Evolutionary conservation across 2,329 filamentous ascomycete species (phyloP).

Genomic region (Aaosphaeria arxii): DNA sequence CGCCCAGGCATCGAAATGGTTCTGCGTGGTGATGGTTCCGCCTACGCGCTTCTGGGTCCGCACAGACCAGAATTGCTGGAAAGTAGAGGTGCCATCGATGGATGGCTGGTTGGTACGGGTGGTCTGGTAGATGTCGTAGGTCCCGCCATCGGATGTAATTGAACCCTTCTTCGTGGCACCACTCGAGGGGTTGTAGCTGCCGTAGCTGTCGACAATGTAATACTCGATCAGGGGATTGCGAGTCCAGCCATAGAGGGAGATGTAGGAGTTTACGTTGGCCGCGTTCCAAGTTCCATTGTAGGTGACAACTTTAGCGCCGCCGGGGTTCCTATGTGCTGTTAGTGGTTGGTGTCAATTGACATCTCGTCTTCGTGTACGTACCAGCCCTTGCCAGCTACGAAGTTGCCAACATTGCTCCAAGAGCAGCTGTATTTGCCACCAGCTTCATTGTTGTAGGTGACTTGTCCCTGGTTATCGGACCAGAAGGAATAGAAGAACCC

Average conservation of each 20-base stretch:
- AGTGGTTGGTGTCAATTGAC: no score
- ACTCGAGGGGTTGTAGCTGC: slow-evolving; percentile 49
- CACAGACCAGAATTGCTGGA: slow-evolving; percentile 55
- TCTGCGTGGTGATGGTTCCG: slow-evolving; percentile 50
- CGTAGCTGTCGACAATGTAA: slow-evolving; percentile 56
- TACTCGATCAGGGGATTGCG: slow-evolving; percentile 55
- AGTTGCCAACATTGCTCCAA: slow-evolving; percentile 54
- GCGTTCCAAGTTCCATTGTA: slow-evolving; percentile 48
- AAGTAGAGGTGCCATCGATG: slow-evolving; percentile 54
- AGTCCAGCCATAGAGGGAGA: slow-evolving; percentile 60
- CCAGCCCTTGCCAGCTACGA: slow-evolving; percentile 59
- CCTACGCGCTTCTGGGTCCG: slow-evolving; percentile 46
- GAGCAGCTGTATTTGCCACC: slow-evolving; percentile 49
- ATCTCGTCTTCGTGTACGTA: no score
- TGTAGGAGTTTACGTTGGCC: slow-evolving; percentile 50
- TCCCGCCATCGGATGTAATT: slow-evolving; percentile 51
- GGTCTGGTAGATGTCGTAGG: slow-evolving; percentile 52
- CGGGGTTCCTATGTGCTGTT: slow-evolving; percentile 37
- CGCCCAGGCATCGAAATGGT: slow-evolving; percentile 55
- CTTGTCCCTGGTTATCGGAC: slow-evolving; percentile 50
- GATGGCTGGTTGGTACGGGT: slow-evolving; percentile 52
- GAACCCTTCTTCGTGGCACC: slow-evolving; percentile 49
- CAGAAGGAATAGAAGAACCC: slow-evolving; percentile 50
- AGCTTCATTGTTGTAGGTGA: slow-evolving; percentile 55
- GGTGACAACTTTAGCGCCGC: slow-evolving; percentile 46